Conservation (phyloP, 352 stramenopile species). For the Phytophthora pini region DNA sequence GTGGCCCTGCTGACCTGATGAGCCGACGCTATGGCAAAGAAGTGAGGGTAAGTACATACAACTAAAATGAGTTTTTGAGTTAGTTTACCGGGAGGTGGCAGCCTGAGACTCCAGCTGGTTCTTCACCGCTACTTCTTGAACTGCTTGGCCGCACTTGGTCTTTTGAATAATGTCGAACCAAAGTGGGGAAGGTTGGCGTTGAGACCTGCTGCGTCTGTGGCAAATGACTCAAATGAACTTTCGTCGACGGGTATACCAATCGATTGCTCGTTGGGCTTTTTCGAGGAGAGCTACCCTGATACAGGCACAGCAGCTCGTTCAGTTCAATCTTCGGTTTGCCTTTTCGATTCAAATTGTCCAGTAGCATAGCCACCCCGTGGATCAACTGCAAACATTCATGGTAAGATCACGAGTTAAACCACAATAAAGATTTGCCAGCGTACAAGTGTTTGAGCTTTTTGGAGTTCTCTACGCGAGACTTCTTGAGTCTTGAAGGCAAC, state of each 20-base stretch:
- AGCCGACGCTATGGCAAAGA: slow-evolving; percentile 44
- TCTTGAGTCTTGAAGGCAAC: slow-evolving; percentile 33
- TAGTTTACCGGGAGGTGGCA: slow-evolving; percentile 54
- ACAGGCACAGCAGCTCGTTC: slow-evolving; percentile 19
- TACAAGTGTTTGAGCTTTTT: slow-evolving; percentile 54
- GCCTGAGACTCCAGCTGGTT: slow-evolving; percentile 12
- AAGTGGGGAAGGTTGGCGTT: slow-evolving; percentile 41
- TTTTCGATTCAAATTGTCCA: slow-evolving; percentile 54
- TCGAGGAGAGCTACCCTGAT: slow-evolving; percentile 23
- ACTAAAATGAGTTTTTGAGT: background rate
- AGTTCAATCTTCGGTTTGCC: slow-evolving; percentile 22
- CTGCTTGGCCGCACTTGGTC: slow-evolving; percentile 7
- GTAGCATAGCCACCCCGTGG: slow-evolving; percentile 53
- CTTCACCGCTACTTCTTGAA: slow-evolving; percentile 1
- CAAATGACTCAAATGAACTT: slow-evolving; percentile 60
- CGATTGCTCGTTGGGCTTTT: slow-evolving; percentile 40
- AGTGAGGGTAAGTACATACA: background rate
- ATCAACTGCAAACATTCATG: slow-evolving; percentile 50
- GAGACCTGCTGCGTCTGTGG: slow-evolving; percentile 65
- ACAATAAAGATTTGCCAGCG: background rate
- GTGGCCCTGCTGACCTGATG: slow-evolving; percentile 47
- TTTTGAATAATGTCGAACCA: slow-evolving; percentile 3
- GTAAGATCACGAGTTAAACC: background rate
- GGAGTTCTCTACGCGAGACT: slow-evolving; percentile 35
- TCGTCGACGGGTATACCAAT: slow-evolving; percentile 47